A percentile compares a stretch with the other conserved stretches of the same genome.
Evolutionary conservation across 106 monocot genomes (phyloP).

Genomic region (Dendrobium nobile): DNA sequence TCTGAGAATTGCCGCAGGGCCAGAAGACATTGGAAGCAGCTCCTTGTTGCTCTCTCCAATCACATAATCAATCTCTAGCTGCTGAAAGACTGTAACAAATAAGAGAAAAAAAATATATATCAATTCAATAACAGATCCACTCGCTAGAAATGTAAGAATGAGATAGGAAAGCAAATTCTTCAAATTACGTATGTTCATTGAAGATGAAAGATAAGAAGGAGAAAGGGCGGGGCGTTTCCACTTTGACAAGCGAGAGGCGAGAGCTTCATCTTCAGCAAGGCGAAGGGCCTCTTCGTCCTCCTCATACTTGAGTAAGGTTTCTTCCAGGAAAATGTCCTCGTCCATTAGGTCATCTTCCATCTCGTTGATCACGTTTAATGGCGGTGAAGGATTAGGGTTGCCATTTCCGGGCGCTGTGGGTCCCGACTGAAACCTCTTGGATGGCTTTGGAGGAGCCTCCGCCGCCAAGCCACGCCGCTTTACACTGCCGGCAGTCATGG

Average conservation of each 20-base stretch:
- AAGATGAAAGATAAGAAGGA: slow-evolving; percentile 28
- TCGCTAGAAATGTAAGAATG: neutral
- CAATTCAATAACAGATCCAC: neutral
- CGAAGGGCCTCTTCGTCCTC: slow-evolving; percentile 80
- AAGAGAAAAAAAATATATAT: neutral
- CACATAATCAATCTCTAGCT: slow-evolving; percentile 95
- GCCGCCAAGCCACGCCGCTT: slow-evolving; percentile 38
- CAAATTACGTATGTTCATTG: slow-evolving; percentile 48
- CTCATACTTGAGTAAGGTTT: slow-evolving; percentile 50
- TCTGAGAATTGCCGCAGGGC: slow-evolving; percentile 82
- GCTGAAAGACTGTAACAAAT: slow-evolving; percentile 80
- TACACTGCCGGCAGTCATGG: slow-evolving; percentile 39
- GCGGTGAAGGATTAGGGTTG: slow-evolving; percentile 12
- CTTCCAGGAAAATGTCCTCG: slow-evolving; percentile 93
- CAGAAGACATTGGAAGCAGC: slow-evolving; percentile 56
- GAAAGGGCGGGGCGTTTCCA: slow-evolving; percentile 82
- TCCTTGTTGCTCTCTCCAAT: slow-evolving; percentile 79
- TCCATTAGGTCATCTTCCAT: slow-evolving; percentile 96
- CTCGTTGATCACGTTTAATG: slow-evolving; percentile 1
- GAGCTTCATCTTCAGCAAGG: slow-evolving; percentile 57
- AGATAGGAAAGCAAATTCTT: neutral
- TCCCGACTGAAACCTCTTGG: slow-evolving; percentile 50
- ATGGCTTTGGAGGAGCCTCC: slow-evolving; percentile 15
- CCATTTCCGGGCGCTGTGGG: neutral
- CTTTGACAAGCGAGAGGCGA: slow-evolving; percentile 62